Evolutionary conservation across 140 eudicot genomes (phyloP), one percentile per base, ranked within the genome.

Genomic region (Senecio squalidus): DNA sequence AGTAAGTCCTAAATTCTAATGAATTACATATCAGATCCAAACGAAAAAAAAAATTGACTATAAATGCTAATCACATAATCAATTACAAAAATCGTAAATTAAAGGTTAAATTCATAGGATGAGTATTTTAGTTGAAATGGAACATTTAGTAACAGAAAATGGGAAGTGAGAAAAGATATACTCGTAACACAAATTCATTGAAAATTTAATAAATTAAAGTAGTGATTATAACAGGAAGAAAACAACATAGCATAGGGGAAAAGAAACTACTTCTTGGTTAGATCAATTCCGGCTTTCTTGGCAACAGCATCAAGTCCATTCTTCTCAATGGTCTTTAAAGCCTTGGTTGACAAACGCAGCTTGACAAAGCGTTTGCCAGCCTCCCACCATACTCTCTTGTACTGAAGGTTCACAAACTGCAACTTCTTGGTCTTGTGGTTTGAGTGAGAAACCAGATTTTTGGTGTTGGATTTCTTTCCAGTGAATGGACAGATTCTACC

Each of bases 331-430:
- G 99, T 93, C 83, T 84, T 93, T 40, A 93, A 70, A 2, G 96
- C 99, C 74, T 93, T 93, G 23, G 99, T 88, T 3, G 99, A 93
- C 49, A 88, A 55, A 6, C 96, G 81, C 29, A 93, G 49, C 52
- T 88, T 93, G 40, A 93, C 89, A 41, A 7, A 93, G 16, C 96
- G 95, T 48, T 93, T 93, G 0, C 99, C 99, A 9, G 81, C 99
- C 66, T 93, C 99, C 99, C 99, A 93, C 99, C 99, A 93, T 7
- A 93, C 24, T 58, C 76, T 82, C 80, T 93, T 93, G 83, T 87
- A 82, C 62, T 87, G 96, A 17, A 93, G 69, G 54, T 93, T 93
- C 73, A 93, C 96, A 76, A 72, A 80, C 75, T 93, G 99, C 83
- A 85, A 46, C 69, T 55, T 80, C 64, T 77, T 93, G 0, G 96